A percentile compares a stretch with the other conserved stretches of the same genome.
Conservation (phyloP, 192 early-diverging fungal species). For the Linnemannia schmuckeri region DNA sequence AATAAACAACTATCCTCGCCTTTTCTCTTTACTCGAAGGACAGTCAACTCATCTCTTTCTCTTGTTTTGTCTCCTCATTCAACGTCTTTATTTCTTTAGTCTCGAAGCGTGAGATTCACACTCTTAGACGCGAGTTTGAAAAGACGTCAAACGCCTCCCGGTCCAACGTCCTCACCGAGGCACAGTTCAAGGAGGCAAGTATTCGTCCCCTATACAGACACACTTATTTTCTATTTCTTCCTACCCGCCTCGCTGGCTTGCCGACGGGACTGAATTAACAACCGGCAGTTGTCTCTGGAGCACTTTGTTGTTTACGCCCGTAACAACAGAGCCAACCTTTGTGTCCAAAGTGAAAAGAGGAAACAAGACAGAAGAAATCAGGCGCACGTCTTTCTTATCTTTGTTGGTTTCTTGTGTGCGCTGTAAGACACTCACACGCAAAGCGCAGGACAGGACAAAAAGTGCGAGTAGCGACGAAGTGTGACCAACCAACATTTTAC, state of each 20-base stretch:
- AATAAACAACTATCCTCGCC: background rate
- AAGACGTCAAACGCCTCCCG: constrained; percentile 55
- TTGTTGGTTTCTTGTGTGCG: background rate
- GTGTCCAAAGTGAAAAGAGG: background rate
- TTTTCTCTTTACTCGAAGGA: background rate
- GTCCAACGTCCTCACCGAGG: constrained; percentile 70
- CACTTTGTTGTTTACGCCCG: background rate
- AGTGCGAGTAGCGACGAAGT: background rate
- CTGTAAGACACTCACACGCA: background rate
- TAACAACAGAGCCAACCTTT: background rate
- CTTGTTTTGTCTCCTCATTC: background rate
- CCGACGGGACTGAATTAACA: background rate
- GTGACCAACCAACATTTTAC: background rate
- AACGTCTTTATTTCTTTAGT: constrained; percentile 29
- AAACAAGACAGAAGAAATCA: background rate
- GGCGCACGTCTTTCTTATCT: background rate
- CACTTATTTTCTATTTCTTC: constrained; percentile 10
- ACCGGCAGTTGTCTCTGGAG: too few relatives aligned
- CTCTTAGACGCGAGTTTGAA: constrained; percentile 63
- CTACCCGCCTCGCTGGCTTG: background rate
- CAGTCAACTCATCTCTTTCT: background rate
- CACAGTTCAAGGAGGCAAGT: constrained; percentile 77
- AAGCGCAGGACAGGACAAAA: background rate
- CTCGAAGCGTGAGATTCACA: constrained; percentile 62
- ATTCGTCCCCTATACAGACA: background rate